A percentile compares a stretch with the other conserved stretches of the same genome.
phyloP scores from a whole-genome alignment of 1,284 basidiomycete genomes.

The Marasmius sp. region DNA sequence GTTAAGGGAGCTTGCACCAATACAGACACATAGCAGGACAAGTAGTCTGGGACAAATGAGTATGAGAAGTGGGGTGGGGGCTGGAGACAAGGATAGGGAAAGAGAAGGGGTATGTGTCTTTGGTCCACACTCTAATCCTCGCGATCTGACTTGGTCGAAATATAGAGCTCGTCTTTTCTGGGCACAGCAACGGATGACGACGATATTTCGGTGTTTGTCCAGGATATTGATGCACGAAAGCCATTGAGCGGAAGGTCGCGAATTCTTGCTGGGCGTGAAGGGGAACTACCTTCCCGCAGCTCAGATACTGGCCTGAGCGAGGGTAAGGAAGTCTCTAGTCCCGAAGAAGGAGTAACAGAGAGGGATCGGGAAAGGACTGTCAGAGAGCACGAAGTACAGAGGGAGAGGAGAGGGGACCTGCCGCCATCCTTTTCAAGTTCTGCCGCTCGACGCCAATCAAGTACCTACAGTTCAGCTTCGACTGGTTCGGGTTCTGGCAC shows the following conservation, averaged over 20 bases:
- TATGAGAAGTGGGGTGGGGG: background rate
- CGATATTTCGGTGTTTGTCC: conserved; percentile 73
- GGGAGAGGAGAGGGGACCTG: background rate
- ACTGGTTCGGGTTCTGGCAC: background rate
- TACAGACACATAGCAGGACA: background rate
- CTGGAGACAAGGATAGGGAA: background rate
- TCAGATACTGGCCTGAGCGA: conserved; percentile 13
- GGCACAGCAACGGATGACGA: conserved; percentile 63
- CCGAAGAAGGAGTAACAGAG: background rate
- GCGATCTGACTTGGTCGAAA: background rate
- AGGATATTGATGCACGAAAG: conserved; percentile 68
- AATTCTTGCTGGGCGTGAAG: conserved; percentile 22
- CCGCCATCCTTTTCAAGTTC: background rate
- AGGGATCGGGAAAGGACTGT: background rate
- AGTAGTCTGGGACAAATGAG: background rate
- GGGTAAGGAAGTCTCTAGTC: conserved; percentile 1
- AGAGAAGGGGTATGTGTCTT: background rate
- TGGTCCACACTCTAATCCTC: background rate
- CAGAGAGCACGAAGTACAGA: background rate
- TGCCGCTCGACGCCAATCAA: background rate
- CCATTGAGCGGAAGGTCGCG: conserved; percentile 49
- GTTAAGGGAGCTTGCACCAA: background rate
- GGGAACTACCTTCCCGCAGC: conserved; percentile 11
- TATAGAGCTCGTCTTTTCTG: conserved; percentile 42
- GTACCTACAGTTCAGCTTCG: background rate